phyloP scores from a whole-genome alignment of 495 filamentous ascomycete genomes.

The Diplogelasinospora grovesii region DNA sequence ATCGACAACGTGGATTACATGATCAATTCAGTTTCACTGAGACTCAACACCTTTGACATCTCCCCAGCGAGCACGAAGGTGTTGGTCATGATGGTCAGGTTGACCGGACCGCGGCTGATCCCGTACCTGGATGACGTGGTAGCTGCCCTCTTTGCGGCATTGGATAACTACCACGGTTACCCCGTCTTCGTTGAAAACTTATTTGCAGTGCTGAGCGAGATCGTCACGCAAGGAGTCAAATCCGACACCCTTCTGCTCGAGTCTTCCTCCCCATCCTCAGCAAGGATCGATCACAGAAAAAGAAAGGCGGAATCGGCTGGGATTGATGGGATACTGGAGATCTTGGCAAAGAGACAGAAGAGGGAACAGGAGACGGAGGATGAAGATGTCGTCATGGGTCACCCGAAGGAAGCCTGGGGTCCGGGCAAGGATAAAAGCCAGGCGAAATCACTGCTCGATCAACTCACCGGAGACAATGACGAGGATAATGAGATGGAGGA shows the following conservation, averaged over 20 bases:
- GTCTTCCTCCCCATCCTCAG: constrained; percentile 13
- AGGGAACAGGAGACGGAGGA: constrained; percentile 28
- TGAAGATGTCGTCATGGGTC: constrained; percentile 8
- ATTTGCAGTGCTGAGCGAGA: constrained; percentile 71
- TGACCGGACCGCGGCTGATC: constrained; percentile 74
- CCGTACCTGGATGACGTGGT: constrained; percentile 91
- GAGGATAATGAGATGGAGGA: constrained; percentile 12
- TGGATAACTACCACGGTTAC: constrained; percentile 93
- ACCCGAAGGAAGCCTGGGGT: constrained; percentile 25
- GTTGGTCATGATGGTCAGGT: constrained; percentile 84
- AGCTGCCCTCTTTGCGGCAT: constrained; percentile 77
- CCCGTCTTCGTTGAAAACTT: constrained; percentile 76
- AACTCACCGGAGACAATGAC: constrained; percentile 12
- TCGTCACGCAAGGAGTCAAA: constrained; percentile 75
- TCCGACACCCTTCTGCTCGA: constrained; percentile 50
- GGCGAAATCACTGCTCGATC: constrained; percentile 37
- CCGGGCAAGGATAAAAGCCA: constrained; percentile 36
- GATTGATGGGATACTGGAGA: constrained; percentile 12
- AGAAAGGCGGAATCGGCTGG: constrained; percentile 1
- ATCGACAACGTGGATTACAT: constrained; percentile 95
- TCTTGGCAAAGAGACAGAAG: constrained; percentile 16
- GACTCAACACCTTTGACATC: constrained; percentile 85
- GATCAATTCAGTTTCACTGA: constrained; percentile 82
- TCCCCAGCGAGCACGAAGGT: constrained; percentile 88
- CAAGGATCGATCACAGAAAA: constrained; percentile 33